phyloP scores from a whole-genome alignment of 768 basidiomycete genomes.

The Hygrophoropsis aurantiaca region DNA sequence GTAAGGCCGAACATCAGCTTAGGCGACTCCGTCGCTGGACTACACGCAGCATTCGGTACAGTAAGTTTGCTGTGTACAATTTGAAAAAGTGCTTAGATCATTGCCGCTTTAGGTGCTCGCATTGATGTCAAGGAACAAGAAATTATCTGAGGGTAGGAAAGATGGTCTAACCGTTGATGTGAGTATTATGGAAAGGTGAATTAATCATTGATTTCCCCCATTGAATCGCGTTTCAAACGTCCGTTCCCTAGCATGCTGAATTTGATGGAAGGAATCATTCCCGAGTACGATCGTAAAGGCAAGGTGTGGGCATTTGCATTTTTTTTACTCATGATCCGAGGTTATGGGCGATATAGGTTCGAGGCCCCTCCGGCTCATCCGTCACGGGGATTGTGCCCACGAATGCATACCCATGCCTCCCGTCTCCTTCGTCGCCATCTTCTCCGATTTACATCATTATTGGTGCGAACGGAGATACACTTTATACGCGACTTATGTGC shows the following conservation, averaged over 20 bases:
- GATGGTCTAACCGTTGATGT: conserved; percentile 66
- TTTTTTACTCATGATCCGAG: not conserved
- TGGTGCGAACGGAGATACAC: conserved; percentile 69
- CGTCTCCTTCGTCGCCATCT: conserved; percentile 38
- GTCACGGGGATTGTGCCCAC: conserved; percentile 76
- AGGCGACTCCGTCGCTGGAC: conserved; percentile 69
- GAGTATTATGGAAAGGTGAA: conserved; percentile 69
- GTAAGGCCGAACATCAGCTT: conserved; percentile 72
- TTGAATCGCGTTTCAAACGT: not conserved
- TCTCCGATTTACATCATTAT: conserved; percentile 63
- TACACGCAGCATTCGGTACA: conserved; percentile 75
- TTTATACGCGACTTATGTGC: conserved; percentile 67
- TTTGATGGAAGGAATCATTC: conserved; percentile 75
- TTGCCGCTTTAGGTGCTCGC: conserved; percentile 51
- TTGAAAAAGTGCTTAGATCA: not conserved
- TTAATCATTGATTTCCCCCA: not conserved
- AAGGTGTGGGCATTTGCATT: conserved; percentile 39
- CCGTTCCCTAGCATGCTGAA: conserved; percentile 58
- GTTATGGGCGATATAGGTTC: conserved; percentile 39
- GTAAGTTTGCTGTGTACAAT: conserved; percentile 32
- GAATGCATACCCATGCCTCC: conserved; percentile 69
- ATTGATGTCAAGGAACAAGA: conserved; percentile 47
- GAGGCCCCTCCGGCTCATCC: conserved; percentile 73
- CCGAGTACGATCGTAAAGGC: conserved; percentile 71
- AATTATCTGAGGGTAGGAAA: conserved; percentile 23